Percentiles rank a stretch among this genome's conserved stretches.
Conservation (phyloP, 345 rosid species). For the Arabidopsis suecica region DNA sequence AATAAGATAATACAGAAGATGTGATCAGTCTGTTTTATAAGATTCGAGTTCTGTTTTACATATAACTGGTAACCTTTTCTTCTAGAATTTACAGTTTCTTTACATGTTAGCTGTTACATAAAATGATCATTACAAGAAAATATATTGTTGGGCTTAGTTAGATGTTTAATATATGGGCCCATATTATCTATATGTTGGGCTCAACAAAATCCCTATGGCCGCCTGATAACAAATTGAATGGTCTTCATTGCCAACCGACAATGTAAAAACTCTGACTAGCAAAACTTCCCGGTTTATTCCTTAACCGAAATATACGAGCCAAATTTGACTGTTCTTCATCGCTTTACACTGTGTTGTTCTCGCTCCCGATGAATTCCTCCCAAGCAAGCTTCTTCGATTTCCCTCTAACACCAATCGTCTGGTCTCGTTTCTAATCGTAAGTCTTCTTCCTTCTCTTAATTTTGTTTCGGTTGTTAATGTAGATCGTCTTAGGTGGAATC, state of each 20-base stretch:
- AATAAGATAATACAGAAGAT: too few relatives aligned
- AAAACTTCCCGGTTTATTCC: conserved; percentile 13
- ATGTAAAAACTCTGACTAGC: neutral
- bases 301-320: conserved; percentile 26
- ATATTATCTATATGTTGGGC: neutral
- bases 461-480: neutral
- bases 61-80: too few relatives aligned
- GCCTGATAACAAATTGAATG: neutral
- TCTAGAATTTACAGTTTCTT: too few relatives aligned
- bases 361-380: conserved; percentile 19
- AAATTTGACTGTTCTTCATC: neutral
- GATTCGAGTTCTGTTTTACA: too few relatives aligned
- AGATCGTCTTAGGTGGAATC: neutral
- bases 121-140: too few relatives aligned
- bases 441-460: neutral
- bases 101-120: too few relatives aligned
- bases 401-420: conserved; percentile 5
- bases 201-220: conserved; percentile 1
- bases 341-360: neutral
- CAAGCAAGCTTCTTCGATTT: conserved; percentile 29
- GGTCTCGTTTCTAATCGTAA: conserved; percentile 25
- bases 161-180: too few relatives aligned
- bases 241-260: conserved; percentile 6
- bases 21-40: too few relatives aligned
- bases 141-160: too few relatives aligned